Conservation (phyloP, 1,139 yeast genomes). For the Suhomyces anneliseae region DNA sequence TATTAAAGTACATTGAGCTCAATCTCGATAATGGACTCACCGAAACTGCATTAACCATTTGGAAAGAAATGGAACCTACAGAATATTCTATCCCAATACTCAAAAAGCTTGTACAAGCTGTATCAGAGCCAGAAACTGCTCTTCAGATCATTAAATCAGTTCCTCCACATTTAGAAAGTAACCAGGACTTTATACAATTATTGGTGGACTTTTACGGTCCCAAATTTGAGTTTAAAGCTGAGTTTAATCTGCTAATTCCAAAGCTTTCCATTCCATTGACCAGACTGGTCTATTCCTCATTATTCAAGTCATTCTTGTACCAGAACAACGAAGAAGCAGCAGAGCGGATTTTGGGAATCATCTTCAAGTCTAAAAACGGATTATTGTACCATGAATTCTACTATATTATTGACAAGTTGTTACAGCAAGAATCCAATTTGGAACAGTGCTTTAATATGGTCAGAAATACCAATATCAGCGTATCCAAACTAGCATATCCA, state of each 20-base stretch:
- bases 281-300: conserved; percentile 35
- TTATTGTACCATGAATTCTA: conserved; percentile 28
- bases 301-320: conserved; percentile 31
- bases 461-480: conserved; percentile 17
- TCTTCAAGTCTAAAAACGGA: conserved; percentile 30
- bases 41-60: conserved; percentile 9
- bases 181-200: conserved; percentile 1
- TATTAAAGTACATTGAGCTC: conserved; percentile 3
- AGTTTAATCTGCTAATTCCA: conserved; percentile 23
- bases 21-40: conserved; percentile 10
- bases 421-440: conserved; percentile 23
- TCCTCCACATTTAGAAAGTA: conserved; percentile 1
- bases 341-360: conserved; percentile 30
- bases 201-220: conserved; percentile 8
- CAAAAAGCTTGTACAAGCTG: neutral
- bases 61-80: conserved; percentile 5
- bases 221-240: neutral
- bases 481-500: conserved; percentile 29
- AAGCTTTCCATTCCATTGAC: conserved; percentile 30
- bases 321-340: conserved; percentile 31
- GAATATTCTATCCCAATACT: conserved; percentile 1
- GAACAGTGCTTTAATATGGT: conserved; percentile 26
- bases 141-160: neutral
- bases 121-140: neutral
- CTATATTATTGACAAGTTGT: conserved; percentile 27